Percentiles rank a stretch among this genome's conserved stretches.
Conservation (phyloP, 2,329 filamentous ascomycete genomes). For the Cryphonectria radicalis region DNA sequence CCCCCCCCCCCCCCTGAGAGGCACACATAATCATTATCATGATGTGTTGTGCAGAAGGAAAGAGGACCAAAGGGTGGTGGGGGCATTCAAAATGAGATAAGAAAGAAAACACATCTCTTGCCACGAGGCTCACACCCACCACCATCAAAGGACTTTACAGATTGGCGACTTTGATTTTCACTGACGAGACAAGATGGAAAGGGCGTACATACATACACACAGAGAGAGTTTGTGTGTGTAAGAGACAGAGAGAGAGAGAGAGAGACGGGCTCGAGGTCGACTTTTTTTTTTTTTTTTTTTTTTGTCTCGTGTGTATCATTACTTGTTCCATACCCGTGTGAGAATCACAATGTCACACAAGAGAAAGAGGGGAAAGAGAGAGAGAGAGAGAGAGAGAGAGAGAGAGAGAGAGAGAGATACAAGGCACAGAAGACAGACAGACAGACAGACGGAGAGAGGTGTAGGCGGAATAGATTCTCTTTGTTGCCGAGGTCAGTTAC, state of each 20-base stretch:
- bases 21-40: not conserved
- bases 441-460: not conserved
- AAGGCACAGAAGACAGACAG: not conserved
- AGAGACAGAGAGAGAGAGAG: too few species aligned
- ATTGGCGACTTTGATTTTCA: not conserved
- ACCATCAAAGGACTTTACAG: too few species aligned
- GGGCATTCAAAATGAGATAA: too few species aligned
- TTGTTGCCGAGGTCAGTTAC: not conserved
- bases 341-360: too few species aligned
- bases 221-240: too few species aligned
- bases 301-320: slow-evolving; percentile 1
- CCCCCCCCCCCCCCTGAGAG: too few species aligned
- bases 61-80: not conserved
- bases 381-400: too few species aligned
- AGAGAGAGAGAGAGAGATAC: too few species aligned
- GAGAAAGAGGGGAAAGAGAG: not conserved
- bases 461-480: not conserved
- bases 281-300: not conserved
- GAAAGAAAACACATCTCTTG: too few species aligned
- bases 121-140: too few species aligned
- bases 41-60: not conserved
- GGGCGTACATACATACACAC: too few species aligned
- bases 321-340: not conserved
- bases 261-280: not conserved
- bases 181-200: too few species aligned